Base-by-base conservation (phyloP, 1,139 yeast genomes). In the Kazachstania sp. region DNA sequence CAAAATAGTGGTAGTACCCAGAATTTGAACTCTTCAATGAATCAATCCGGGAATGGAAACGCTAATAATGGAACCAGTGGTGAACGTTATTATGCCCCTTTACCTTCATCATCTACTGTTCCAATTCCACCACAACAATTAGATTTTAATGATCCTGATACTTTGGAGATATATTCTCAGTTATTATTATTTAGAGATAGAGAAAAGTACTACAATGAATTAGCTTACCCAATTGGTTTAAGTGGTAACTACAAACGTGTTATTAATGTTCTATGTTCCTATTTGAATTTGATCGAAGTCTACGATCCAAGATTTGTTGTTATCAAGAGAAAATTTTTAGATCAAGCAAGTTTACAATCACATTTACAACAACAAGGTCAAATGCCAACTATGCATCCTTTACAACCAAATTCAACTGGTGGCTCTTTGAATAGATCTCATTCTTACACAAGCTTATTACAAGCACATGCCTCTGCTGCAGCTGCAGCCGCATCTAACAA, bases 131-230 rank as follows among this genome's bases (percentile, higher is more conserved):
- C 90, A 1, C 64, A 71, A 41, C 83, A 79, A 45, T 66, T 90
- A 52, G 95, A 92, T 66, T 78, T 94, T 58, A 94, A 92, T 63
- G 96, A 88, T 58, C 85, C 95, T 0, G 97, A 88, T 59, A 81
- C 86, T 28, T 75, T 94, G 63, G 97, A 88, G 56, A 73, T 87
- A 47, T 92, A 86, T 67, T 75, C 95, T 9, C 95, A 86, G 60
- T 74, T 92, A 58, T 70, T 88, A 49, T 71, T 87, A 45, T 92
- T 87, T 69, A 79, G 88, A 58, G 97, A 88, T 59, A 71, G 72
- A 54, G 74, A 78, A 45, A 78, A 77, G 53, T 64, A 71, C 19
- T 74, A 75, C 52, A 71, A 69, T 50, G 97, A 88, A 64, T 70
- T 87, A 60, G 86, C 85, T 2, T 86, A 74, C 70, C 84, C 74